Conservation (phyloP, 2,329 filamentous ascomycete species). For the Malbranchea cinnamomea region DNA sequence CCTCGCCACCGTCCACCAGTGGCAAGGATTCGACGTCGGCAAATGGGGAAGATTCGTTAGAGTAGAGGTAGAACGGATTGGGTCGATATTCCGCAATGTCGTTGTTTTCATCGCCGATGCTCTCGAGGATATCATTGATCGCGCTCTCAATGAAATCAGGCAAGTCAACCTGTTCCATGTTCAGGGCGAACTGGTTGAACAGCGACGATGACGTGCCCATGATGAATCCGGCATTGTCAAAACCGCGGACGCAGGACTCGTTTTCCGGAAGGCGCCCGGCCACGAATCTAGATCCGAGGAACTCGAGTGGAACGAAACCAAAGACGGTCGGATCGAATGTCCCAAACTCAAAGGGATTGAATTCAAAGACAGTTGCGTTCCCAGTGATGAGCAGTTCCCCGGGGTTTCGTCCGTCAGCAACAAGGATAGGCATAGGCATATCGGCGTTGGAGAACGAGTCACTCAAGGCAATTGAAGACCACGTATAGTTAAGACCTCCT, state of each 20-base stretch:
- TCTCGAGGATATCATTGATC: constrained; percentile 37
- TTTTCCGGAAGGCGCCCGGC: constrained; percentile 41
- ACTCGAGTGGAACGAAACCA: constrained; percentile 56
- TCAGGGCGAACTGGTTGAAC: constrained; percentile 64
- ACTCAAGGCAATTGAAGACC: constrained; percentile 58
- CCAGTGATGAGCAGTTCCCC: constrained; percentile 45
- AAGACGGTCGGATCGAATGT: constrained; percentile 58
- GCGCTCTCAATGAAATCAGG: constrained; percentile 37
- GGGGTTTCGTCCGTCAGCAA: constrained; percentile 52
- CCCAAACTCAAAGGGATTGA: constrained; percentile 68
- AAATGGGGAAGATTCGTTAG: constrained; percentile 44
- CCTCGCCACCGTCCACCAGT: constrained; percentile 65
- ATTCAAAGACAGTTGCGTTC: constrained; percentile 65
- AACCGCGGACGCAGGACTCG: constrained; percentile 56
- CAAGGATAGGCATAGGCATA: constrained; percentile 57
- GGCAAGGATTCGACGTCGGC: constrained; percentile 42
- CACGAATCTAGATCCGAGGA: constrained; percentile 58
- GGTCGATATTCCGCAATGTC: constrained; percentile 62
- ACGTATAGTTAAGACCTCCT: constrained; percentile 65
- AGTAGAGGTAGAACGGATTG: constrained; percentile 60
- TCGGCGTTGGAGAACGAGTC: constrained; percentile 47
- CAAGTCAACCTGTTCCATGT: constrained; percentile 41
- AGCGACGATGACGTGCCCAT: constrained; percentile 77
- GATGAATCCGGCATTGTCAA: constrained; percentile 68
- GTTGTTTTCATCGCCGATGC: constrained; percentile 43